Conservation (phyloP, 768 basidiomycete genomes). For the Leccinum obscurum region DNA sequence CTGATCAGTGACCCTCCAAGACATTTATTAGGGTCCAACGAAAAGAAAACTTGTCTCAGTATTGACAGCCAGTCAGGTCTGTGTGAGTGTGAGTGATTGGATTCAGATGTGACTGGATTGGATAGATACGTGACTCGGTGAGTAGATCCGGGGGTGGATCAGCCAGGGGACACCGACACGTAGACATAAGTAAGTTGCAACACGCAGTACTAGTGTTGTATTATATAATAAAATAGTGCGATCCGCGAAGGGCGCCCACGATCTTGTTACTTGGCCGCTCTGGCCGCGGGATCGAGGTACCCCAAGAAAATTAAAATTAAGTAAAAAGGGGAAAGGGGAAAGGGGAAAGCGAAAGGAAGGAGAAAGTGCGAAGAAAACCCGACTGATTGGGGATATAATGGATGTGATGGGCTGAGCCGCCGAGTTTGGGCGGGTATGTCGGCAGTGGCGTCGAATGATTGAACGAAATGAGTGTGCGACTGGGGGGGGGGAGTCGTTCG, state of each 20-base stretch:
- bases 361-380: background rate
- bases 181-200: background rate
- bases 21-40: too few relatives aligned
- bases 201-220: background rate
- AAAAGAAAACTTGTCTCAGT: background rate
- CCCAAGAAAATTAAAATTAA: background rate
- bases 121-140: background rate
- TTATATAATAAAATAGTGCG: background rate
- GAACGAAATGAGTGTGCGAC: background rate
- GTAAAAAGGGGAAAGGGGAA: background rate
- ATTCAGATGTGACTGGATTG: background rate
- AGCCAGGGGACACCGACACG: background rate
- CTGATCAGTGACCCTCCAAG: background rate
- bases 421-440: background rate
- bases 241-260: background rate
- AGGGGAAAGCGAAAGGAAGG: background rate
- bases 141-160: background rate
- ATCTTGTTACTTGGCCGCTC: background rate
- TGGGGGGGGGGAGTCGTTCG: too few relatives aligned
- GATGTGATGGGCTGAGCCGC: background rate
- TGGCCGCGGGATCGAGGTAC: background rate
- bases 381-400: background rate
- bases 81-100: background rate
- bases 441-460: background rate
- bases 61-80: background rate